A percentile compares a stretch with the other conserved stretches of the same genome.
Conservation (phyloP, 1,284 basidiomycete genomes). For the Apiotrichum veenhuisii region DNA sequence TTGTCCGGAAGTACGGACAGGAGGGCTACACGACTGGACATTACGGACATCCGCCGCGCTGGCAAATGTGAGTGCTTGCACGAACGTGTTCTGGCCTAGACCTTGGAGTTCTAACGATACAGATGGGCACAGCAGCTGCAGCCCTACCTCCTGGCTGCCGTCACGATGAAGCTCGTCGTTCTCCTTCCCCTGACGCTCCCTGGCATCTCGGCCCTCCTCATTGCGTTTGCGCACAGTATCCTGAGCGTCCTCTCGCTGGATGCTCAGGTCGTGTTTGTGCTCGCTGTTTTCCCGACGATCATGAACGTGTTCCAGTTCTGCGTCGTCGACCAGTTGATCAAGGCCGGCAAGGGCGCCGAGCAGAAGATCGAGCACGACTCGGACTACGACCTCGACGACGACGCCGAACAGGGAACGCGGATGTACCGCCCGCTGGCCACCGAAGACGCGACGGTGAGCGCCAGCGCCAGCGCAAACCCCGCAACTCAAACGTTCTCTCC, state of each 20-base stretch:
- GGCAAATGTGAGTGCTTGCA: slow-evolving; percentile 36
- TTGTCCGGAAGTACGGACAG: slow-evolving; percentile 62
- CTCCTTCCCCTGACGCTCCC: slow-evolving; percentile 62
- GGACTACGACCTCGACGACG: slow-evolving; percentile 1
- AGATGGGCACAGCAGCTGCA: slow-evolving; percentile 78
- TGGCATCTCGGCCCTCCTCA: slow-evolving; percentile 63
- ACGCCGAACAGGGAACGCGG: slow-evolving; percentile 10
- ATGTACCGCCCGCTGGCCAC: slow-evolving; percentile 14
- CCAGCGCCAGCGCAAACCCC: neutral
- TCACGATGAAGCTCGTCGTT: slow-evolving; percentile 87
- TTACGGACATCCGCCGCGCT: slow-evolving; percentile 71
- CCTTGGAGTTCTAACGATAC: neutral
- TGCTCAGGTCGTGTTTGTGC: slow-evolving; percentile 78
- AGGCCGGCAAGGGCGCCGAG: slow-evolving; percentile 28
- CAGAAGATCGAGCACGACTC: slow-evolving; percentile 1
- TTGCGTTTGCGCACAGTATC: slow-evolving; percentile 72
- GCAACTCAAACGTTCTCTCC: neutral
- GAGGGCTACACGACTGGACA: slow-evolving; percentile 81
- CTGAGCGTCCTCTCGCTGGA: slow-evolving; percentile 71
- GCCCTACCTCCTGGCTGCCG: slow-evolving; percentile 76
- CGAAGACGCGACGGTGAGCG: neutral
- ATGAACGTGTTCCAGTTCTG: slow-evolving; percentile 80
- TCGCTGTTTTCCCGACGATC: slow-evolving; percentile 87
- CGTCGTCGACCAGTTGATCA: slow-evolving; percentile 50
- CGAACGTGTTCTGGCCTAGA: too few species aligned